Evolutionary conservation across 441 rosid species (phyloP).

Genomic region (Pelargonium myrrhifolium): DNA sequence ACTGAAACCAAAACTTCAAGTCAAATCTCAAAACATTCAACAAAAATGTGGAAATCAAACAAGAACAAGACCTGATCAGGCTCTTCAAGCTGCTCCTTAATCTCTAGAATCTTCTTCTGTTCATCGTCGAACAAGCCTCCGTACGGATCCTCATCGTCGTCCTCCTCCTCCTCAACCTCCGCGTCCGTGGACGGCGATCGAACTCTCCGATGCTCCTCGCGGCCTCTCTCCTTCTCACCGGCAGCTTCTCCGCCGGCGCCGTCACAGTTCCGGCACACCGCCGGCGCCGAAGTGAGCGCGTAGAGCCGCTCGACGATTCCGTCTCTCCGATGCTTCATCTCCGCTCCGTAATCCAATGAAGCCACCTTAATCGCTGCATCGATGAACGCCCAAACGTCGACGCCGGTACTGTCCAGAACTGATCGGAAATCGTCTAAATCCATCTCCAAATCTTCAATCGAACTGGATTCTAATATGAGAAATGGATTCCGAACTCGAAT

Average conservation of each 20-base stretch:
- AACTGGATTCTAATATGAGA: constrained; percentile 28
- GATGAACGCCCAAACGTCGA: constrained; percentile 80
- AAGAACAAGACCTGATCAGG: constrained; percentile 59
- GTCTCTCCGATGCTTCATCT: constrained; percentile 60
- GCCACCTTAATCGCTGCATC: constrained; percentile 77
- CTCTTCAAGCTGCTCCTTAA: constrained; percentile 70
- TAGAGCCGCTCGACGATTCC: constrained; percentile 70
- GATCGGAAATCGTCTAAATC: constrained; percentile 80
- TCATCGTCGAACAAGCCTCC: constrained; percentile 91
- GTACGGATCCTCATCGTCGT: constrained; percentile 72
- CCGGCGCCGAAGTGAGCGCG: constrained; percentile 41
- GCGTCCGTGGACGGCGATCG: too few relatives aligned
- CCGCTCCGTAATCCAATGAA: constrained; percentile 50
- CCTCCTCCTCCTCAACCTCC: constrained; percentile 19
- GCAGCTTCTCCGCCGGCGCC: background rate
- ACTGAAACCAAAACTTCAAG: constrained; percentile 27
- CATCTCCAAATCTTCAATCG: constrained; percentile 40
- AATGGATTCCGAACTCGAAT: background rate
- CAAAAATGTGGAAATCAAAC: background rate
- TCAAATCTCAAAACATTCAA: too few relatives aligned
- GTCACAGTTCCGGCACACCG: constrained; percentile 57
- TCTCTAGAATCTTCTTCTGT: constrained; percentile 23
- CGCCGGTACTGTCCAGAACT: constrained; percentile 58
- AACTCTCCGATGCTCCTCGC: background rate
- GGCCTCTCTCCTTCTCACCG: constrained; percentile 27